phyloP scores from a whole-genome alignment of 2,329 filamentous ascomycete genomes.

The Exophiala sp. region DNA sequence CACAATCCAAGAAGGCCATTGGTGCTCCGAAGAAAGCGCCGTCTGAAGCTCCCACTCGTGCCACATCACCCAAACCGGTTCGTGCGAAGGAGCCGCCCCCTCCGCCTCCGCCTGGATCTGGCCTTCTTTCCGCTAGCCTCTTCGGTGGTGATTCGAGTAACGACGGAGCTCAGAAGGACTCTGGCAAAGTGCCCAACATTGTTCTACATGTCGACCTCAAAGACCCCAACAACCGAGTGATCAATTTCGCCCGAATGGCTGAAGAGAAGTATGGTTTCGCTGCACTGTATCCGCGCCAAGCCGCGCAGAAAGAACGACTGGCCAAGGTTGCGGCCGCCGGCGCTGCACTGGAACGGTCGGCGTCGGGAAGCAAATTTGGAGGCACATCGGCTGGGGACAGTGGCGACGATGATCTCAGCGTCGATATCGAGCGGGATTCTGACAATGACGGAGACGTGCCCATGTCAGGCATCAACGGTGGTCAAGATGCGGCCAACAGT shows the following conservation, averaged over 20 bases:
- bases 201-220: slow-evolving; percentile 75
- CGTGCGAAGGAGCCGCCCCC: slow-evolving; percentile 52
- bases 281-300: slow-evolving; percentile 82
- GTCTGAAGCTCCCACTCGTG: slow-evolving; percentile 48
- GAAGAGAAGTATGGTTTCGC: slow-evolving; percentile 93
- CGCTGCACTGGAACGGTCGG: slow-evolving; percentile 67
- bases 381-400: slow-evolving; percentile 57
- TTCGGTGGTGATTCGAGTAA: slow-evolving; percentile 50
- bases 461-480: slow-evolving; percentile 40
- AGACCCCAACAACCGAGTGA: slow-evolving; percentile 78
- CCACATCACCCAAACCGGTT: slow-evolving; percentile 52
- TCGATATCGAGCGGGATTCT: slow-evolving; percentile 72
- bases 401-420: slow-evolving; percentile 71
- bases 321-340: slow-evolving; percentile 81
- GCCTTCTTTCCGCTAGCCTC: slow-evolving; percentile 56
- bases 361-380: slow-evolving; percentile 43
- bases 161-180: slow-evolving; percentile 39
- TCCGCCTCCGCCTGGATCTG: slow-evolving; percentile 56
- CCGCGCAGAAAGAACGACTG: slow-evolving; percentile 79
- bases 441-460: slow-evolving; percentile 46
- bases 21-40: slow-evolving; percentile 40
- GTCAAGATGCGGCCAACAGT: slow-evolving; percentile 55
- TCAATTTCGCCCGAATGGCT: slow-evolving; percentile 92
- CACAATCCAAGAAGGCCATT: slow-evolving; percentile 33
- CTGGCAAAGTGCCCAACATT: slow-evolving; percentile 62